Evolutionary conservation across 169 alveolate genomes (phyloP).

Genomic region (Perkinsus marinus): DNA sequence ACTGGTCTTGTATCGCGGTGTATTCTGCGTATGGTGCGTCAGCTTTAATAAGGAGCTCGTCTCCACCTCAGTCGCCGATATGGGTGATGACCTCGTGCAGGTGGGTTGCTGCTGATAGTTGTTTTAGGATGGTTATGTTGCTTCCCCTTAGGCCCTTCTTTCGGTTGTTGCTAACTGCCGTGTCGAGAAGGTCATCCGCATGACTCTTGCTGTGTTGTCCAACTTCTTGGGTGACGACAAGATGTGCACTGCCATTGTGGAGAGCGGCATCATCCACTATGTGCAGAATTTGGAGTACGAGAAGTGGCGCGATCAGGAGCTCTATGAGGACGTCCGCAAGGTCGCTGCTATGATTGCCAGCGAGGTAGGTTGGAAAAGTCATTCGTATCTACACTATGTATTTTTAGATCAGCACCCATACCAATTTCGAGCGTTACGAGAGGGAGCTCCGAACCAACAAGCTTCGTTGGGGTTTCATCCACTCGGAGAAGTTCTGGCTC

Average conservation of each 20-base stretch:
- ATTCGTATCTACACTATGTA: too few species aligned
- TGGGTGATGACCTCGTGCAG: neutral
- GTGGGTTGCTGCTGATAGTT: neutral
- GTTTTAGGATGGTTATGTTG: neutral
- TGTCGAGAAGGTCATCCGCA: constrained; percentile 28
- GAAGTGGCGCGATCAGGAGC: constrained; percentile 33
- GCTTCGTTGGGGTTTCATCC: constrained; percentile 32
- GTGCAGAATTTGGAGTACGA: constrained; percentile 27
- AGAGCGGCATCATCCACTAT: constrained; percentile 15
- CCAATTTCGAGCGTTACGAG: constrained; percentile 34
- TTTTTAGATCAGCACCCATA: neutral
- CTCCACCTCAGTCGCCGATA: neutral
- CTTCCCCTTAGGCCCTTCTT: neutral
- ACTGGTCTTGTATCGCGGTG: neutral
- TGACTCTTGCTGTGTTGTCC: constrained; percentile 11
- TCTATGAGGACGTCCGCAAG: constrained; percentile 22
- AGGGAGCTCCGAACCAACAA: constrained; percentile 30
- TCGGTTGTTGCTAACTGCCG: constrained; percentile 11
- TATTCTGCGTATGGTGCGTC: neutral
- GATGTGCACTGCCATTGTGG: constrained; percentile 21
- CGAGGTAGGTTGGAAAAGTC: neutral
- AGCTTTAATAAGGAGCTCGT: neutral
- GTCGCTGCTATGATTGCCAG: constrained; percentile 18
- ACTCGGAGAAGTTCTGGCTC: constrained; percentile 38
- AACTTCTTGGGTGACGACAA: constrained; percentile 21